A percentile compares a stretch with the other conserved stretches of the same genome.
Evolutionary conservation across 2,329 filamentous ascomycete species (phyloP).

Genomic region (Nectriaceae sp.): DNA sequence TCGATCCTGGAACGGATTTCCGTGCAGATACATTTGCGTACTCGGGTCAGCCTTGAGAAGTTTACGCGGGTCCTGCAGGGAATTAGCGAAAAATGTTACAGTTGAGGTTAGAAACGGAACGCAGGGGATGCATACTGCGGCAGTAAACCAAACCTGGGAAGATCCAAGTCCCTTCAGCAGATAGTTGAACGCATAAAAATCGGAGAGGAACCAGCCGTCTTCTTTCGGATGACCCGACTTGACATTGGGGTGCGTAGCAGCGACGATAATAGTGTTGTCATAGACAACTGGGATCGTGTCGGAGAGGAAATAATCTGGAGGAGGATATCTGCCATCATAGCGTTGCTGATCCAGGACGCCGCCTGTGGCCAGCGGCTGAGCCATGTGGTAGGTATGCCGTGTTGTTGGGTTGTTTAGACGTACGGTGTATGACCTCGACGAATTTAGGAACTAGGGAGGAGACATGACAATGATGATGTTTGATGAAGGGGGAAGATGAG

Average conservation of each 20-base stretch:
- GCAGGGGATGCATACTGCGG: not conserved
- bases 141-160: conserved; percentile 1
- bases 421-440: no score
- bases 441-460: no score
- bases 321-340: not conserved
- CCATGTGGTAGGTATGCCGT: not conserved
- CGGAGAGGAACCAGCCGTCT: conserved; percentile 14
- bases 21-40: not conserved
- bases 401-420: no score
- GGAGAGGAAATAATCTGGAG: not conserved
- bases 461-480: no score
- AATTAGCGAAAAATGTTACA: not conserved
- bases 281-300: conserved; percentile 1
- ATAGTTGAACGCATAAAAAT: conserved; percentile 17
- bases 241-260: conserved; percentile 7
- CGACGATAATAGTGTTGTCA: conserved; percentile 6
- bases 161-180: conserved; percentile 8
- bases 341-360: not conserved
- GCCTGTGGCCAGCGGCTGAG: not conserved
- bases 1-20: conserved; percentile 4
- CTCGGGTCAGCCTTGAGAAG: not conserved
- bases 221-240: not conserved
- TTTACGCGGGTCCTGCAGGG: not conserved
- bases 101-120: not conserved
- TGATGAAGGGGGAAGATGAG: no score